phyloP scores from a whole-genome alignment of 305 asterid species.

The Solanum hybrid region DNA sequence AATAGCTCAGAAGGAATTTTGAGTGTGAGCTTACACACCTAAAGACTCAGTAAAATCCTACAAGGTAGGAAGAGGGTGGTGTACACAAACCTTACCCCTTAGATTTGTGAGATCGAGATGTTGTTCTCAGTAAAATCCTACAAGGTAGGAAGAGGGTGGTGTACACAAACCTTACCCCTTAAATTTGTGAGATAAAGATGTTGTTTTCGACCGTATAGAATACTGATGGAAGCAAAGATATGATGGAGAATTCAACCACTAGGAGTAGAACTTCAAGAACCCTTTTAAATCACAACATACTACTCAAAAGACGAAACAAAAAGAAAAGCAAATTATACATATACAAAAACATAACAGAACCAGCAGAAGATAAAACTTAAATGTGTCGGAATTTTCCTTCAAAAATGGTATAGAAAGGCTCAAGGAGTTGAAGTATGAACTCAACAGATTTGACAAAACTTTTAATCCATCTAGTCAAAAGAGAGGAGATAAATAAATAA shows the following conservation, averaged over 20 bases:
- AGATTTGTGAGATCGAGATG: background rate
- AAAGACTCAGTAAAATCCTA: background rate
- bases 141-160: background rate
- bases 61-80: background rate
- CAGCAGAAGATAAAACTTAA: slow-evolving; percentile 5
- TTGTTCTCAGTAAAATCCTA: background rate
- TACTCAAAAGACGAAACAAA: background rate
- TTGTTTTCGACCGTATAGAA: background rate
- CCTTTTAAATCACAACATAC: background rate
- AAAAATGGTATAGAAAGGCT: slow-evolving; percentile 13
- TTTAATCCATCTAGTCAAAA: slow-evolving; percentile 20
- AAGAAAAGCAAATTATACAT: background rate
- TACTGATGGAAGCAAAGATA: background rate
- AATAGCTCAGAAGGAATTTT: background rate
- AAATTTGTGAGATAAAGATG: background rate
- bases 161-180: background rate
- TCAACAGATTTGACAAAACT: slow-evolving; percentile 36
- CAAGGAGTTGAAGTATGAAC: slow-evolving; percentile 29
- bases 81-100: background rate
- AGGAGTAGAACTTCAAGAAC: background rate
- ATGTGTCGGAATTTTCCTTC: background rate
- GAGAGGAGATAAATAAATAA: slow-evolving; percentile 26
- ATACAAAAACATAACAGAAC: background rate
- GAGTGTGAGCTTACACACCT: background rate
- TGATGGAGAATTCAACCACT: background rate